Percentiles rank a stretch among this genome's conserved stretches.
Evolutionary conservation across 192 early-diverging fungal genomes (phyloP).

Genomic region (Rhizophagus clarus): DNA sequence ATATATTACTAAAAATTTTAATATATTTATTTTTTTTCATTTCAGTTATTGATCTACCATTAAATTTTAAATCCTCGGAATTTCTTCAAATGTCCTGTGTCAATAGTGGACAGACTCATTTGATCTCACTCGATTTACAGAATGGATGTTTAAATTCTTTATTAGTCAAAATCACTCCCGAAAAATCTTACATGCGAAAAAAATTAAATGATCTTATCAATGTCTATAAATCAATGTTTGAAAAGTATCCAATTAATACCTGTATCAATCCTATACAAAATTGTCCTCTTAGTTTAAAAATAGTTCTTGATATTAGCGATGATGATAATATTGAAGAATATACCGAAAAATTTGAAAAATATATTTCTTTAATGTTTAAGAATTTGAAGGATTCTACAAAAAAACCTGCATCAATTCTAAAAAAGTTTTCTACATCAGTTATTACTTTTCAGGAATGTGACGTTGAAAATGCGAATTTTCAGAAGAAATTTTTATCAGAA

Average conservation of each 20-base stretch:
- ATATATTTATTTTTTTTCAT: background rate
- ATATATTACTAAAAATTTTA: no score
- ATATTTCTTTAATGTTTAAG: no score
- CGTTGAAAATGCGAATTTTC: background rate
- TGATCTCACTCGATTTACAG: slow-evolving; percentile 9
- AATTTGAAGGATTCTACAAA: background rate
- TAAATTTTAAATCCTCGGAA: background rate
- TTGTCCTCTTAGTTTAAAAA: slow-evolving; percentile 1
- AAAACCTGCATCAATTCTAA: background rate
- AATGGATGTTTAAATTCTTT: background rate
- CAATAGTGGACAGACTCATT: background rate
- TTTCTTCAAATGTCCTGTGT: background rate
- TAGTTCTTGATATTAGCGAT: background rate
- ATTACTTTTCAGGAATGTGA: background rate
- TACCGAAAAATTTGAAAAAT: no score
- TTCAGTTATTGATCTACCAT: background rate
- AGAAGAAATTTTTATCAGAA: background rate
- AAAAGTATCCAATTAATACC: slow-evolving; percentile 1
- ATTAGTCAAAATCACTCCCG: slow-evolving; percentile 2
- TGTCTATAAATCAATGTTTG: background rate
- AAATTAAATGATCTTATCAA: slow-evolving; percentile 4
- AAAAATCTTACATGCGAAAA: background rate
- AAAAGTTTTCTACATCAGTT: slow-evolving; percentile 5
- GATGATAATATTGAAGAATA: background rate
- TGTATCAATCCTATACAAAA: background rate